Evolutionary conservation across 352 stramenopile genomes (phyloP), one percentile per base, ranked within the genome.

Genomic region (Phytophthora ramorum): DNA sequence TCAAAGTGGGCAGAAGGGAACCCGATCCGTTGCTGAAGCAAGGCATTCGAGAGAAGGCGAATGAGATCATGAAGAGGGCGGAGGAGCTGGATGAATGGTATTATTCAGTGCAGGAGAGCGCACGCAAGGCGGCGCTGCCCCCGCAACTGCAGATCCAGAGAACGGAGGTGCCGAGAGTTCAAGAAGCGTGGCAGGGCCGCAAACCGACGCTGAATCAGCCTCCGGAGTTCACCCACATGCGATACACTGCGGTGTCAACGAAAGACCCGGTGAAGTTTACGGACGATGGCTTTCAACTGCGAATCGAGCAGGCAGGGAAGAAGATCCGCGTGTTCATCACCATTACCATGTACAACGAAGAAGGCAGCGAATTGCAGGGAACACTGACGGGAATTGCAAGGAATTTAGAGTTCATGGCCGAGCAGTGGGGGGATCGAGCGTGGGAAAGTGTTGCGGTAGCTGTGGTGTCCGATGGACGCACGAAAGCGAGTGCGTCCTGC

Each of bases 271-370:
- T 76, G 47, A 68, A 71, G 13, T 86, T 86, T 53, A 67, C 71
- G 4, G 40, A 72, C 22, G 74, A 86, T 16, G 73, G 75, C 6
- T 86, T 74, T 41, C 52, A 77, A 48, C 55, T 86, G 35, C 68
- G 79, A 10, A 68, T 81, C 0, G 56, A 76, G 22, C 56, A 80
- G 51, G 24, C 70, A 1, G 58, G 73, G 26, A 71, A 61, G 22
- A 70, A 71, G 26, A 78, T 83, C 26, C 76, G 76, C 7, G 69
- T 81, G 7, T 80, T 86, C 19, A 78, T 86, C 63, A 80, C 69
- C 6, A 73, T 83, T 35, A 86, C 77, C 16, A 81, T 83, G 71
- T 81, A 83, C 62, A 83, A 81, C 44, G 77, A 86, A 78, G 65
- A 78, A 62, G 72, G 73, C 16, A 66, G 40, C 13, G 71, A 86